Evolutionary conservation across 2,329 filamentous ascomycete species (phyloP), one percentile per base, ranked within the genome.

Genomic region (Calonectria ilicicola): DNA sequence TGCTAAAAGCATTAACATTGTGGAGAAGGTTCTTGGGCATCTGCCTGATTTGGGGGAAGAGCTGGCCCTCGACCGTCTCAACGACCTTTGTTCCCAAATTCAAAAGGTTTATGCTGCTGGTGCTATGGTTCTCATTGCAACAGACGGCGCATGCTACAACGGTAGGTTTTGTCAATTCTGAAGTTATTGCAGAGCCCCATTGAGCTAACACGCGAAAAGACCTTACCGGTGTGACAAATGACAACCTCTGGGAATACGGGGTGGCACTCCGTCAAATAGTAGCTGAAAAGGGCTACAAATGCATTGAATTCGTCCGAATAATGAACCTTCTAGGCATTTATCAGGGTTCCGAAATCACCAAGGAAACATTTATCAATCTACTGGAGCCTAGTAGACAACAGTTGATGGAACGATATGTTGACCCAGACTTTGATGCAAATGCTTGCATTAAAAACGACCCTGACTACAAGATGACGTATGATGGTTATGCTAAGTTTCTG

Each of bases 401-500:
- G 21, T 17, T 47, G 44, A 47, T 47, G 44, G 5, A 47, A 23
- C 44, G 44, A 23, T 47, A 47, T 23, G 21, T 47, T 60, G 44
- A 47, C 8, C 44, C 44, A 47, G 14, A 21, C 44, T 47, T 47
- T 35, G 72, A 73, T 38, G 68, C 64, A 19, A 71, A 49, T 12
- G 67, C 58, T 40, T 72, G 69, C 42, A 72, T 72, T 35, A 66
- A 63, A 69, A 53, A 67, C 17, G 65, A 74, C 40, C 72, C 69
- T 21, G 66, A 72, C 35, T 66, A 63, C 53, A 72, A 72, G 44
- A 62, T 72, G 60, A 74, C 72, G 6, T 74, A 72, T 26, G 58
- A 65, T 51, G 72, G 72, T n/a, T 74, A 74, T 53, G 65, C 65
- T 15, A 69, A 69, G 42, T 74, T 74, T 51, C 44, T 47, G 8